Percentiles rank a stretch among this genome's conserved stretches.
Evolutionary conservation across 169 alveolate species (phyloP).

Genomic region (Neospora caninum): DNA sequence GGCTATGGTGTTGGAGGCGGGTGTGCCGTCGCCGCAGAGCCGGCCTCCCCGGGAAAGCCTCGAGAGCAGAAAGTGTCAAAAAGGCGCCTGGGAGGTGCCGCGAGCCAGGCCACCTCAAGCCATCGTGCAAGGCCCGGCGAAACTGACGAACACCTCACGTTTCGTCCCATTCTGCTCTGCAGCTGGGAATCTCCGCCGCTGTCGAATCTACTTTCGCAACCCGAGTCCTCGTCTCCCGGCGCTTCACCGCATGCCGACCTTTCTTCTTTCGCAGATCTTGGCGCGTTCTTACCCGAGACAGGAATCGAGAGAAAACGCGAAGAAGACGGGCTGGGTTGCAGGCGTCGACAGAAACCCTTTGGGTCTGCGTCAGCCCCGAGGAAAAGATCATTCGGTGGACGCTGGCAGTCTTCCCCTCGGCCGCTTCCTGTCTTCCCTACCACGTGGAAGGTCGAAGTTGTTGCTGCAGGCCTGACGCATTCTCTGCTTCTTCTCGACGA

Average conservation of each 20-base stretch:
- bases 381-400: too few relatives aligned
- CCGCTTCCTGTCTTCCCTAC: background rate
- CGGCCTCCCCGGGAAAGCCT: background rate
- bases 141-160: background rate
- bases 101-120: too few relatives aligned
- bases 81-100: too few relatives aligned
- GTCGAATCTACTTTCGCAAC: background rate
- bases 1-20: background rate
- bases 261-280: too few relatives aligned
- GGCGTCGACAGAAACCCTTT: background rate
- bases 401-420: background rate
- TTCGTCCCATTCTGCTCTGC: background rate
- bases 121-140: background rate
- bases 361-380: too few relatives aligned
- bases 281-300: too few relatives aligned
- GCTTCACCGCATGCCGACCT: too few relatives aligned
- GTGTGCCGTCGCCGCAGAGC: background rate
- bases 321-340: background rate
- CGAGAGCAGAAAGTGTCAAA: too few relatives aligned
- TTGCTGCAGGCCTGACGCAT: constrained; percentile 25
- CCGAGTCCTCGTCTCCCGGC: background rate
- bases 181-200: background rate
- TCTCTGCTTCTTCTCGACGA: background rate
- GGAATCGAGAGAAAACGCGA: background rate
- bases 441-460: background rate